Evolutionary conservation across 306 rosid genomes (phyloP).

Genomic region (Corylus avellana): DNA sequence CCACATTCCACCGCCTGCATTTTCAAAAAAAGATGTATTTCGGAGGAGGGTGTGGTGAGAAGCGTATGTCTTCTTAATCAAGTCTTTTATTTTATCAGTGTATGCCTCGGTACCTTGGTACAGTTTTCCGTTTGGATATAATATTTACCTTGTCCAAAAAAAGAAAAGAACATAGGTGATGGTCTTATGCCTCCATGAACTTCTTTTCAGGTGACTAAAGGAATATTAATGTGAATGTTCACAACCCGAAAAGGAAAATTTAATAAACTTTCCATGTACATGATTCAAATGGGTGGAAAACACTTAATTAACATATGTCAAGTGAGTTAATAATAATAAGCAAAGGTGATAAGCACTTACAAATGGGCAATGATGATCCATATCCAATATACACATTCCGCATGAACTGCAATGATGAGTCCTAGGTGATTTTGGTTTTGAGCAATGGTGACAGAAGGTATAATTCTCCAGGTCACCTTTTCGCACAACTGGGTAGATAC

Average conservation of each 20-base stretch:
- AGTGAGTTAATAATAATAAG: background rate
- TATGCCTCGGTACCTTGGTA: too few relatives aligned
- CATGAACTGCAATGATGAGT: slow-evolving; percentile 93
- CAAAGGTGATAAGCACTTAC: slow-evolving; percentile 56
- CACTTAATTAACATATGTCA: background rate
- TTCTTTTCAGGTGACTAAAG: background rate
- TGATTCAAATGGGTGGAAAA: background rate
- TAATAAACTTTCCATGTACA: background rate
- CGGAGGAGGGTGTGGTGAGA: too few relatives aligned
- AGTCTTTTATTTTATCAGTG: too few relatives aligned
- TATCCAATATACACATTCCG: slow-evolving; percentile 77
- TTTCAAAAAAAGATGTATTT: background rate
- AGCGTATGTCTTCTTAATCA: too few relatives aligned
- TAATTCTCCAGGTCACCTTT: slow-evolving; percentile 81
- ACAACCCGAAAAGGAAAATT: background rate
- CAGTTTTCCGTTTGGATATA: too few relatives aligned
- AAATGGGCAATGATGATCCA: slow-evolving; percentile 99
- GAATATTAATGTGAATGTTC: background rate
- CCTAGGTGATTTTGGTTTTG: slow-evolving; percentile 89
- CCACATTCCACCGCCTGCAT: slow-evolving; percentile 96
- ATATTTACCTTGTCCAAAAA: too few relatives aligned
- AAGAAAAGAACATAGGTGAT: background rate
- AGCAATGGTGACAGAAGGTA: slow-evolving; percentile 79
- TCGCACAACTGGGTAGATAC: slow-evolving; percentile 82
- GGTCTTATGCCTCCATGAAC: background rate